phyloP scores from a whole-genome alignment of 2,329 filamentous ascomycete genomes.

The Sarocladium oryzae region DNA sequence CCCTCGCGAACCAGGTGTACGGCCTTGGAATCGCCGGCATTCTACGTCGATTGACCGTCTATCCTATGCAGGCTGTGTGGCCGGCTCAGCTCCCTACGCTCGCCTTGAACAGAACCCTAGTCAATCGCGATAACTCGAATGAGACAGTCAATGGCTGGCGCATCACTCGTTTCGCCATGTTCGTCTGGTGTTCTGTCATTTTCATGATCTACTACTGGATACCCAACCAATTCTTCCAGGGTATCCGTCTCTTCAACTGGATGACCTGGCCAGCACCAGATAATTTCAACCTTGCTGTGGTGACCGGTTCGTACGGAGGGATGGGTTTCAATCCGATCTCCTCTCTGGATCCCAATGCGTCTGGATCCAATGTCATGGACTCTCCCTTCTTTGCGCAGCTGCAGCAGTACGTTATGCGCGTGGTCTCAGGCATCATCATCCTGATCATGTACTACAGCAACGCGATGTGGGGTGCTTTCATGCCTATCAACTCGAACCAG shows the following conservation, averaged over 20 bases:
- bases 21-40: conserved; percentile 27
- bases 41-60: conserved; percentile 27
- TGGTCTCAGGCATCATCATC: conserved; percentile 33
- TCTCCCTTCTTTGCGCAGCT: conserved; percentile 34
- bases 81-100: conserved; percentile 25
- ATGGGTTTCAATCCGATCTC: conserved; percentile 43
- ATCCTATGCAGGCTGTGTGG: conserved; percentile 27
- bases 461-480: conserved; percentile 35
- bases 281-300: conserved; percentile 34
- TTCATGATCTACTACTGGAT: conserved; percentile 44
- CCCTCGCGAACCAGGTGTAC: conserved; percentile 26
- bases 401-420: conserved; percentile 26
- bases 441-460: conserved; percentile 37
- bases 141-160: conserved; percentile 36
- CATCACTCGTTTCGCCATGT: conserved; percentile 37
- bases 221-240: conserved; percentile 38
- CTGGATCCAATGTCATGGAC: conserved; percentile 21
- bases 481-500: conserved; percentile 41
- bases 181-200: conserved; percentile 27
- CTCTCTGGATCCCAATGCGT: conserved; percentile 43
- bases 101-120: conserved; percentile 26
- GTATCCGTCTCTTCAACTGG: conserved; percentile 39
- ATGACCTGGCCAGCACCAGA: conserved; percentile 44
- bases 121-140: conserved; percentile 24
- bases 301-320: conserved; percentile 34